Percentiles rank a stretch among this genome's conserved stretches.
phyloP scores from a whole-genome alignment of 108 stramenopile genomes.

The Asterionellopsis glacialis region DNA sequence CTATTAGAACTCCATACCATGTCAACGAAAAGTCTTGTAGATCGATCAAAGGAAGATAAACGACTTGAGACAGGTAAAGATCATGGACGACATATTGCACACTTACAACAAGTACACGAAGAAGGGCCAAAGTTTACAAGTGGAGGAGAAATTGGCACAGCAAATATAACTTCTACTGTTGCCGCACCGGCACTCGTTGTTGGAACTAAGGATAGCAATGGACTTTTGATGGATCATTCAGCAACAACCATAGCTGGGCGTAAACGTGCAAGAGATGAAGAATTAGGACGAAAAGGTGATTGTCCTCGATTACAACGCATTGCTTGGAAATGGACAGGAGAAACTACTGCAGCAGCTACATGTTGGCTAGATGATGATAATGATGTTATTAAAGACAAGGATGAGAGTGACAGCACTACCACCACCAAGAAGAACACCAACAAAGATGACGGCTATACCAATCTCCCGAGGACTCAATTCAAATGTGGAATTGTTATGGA shows the following conservation, averaged over 20 bases:
- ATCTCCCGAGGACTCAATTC: constrained; percentile 1
- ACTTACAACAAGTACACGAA: too few species aligned
- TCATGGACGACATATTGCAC: not conserved
- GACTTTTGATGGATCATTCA: constrained; percentile 12
- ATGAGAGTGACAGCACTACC: not conserved
- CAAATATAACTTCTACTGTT: not conserved
- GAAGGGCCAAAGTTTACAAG: too few species aligned
- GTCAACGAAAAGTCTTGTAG: constrained; percentile 11
- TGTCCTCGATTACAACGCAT: constrained; percentile 11
- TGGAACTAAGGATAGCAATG: not conserved
- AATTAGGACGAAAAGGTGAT: constrained; percentile 12
- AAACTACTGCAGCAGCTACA: constrained; percentile 10
- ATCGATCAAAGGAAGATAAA: constrained; percentile 3
- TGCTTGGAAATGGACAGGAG: constrained; percentile 18
- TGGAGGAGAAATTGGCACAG: too few species aligned
- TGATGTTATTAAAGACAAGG: not conserved
- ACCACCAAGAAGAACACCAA: too few species aligned
- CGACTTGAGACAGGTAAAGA: not conserved
- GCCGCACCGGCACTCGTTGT: not conserved
- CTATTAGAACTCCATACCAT: constrained; percentile 8
- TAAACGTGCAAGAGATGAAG: constrained; percentile 4
- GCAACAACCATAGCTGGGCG: not conserved
- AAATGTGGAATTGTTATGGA: constrained; percentile 7
- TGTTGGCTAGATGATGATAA: constrained; percentile 6
- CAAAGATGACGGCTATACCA: too few species aligned